Conservation (phyloP, 2,329 filamentous ascomycete species). For the Cyclaneusma minus region DNA sequence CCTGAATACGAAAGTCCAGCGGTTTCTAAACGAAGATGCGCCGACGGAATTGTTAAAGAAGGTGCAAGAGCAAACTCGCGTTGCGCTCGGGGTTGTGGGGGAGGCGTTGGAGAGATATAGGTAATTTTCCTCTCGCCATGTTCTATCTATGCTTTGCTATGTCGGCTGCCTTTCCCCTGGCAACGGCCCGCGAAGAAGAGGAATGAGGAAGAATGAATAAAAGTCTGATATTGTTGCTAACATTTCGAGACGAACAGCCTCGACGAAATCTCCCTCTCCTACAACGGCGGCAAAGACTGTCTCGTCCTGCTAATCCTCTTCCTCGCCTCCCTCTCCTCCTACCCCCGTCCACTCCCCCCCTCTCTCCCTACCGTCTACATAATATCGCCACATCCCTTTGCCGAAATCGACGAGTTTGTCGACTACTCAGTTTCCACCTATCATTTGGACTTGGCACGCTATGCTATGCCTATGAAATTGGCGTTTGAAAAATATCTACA, state of each 20-base stretch:
- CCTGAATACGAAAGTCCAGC: too few relatives aligned
- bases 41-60: slow-evolving; percentile 11
- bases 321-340: slow-evolving; percentile 42
- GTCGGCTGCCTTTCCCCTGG: background rate
- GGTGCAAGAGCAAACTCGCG: slow-evolving; percentile 58
- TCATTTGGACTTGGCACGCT: slow-evolving; percentile 60
- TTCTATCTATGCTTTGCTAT: slow-evolving; percentile 2
- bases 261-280: slow-evolving; percentile 72
- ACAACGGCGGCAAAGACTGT: slow-evolving; percentile 97
- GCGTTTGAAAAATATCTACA: slow-evolving; percentile 65
- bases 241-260: slow-evolving; percentile 33
- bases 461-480: slow-evolving; percentile 63
- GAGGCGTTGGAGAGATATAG: slow-evolving; percentile 62
- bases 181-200: slow-evolving; percentile 1
- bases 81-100: slow-evolving; percentile 57
- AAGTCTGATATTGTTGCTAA: slow-evolving; percentile 3
- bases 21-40: slow-evolving; percentile 14
- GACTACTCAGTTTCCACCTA: slow-evolving; percentile 48
- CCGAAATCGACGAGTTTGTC: slow-evolving; percentile 77
- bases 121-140: slow-evolving; percentile 28
- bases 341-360: slow-evolving; percentile 20
- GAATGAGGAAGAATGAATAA: slow-evolving; percentile 1
- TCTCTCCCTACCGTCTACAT: slow-evolving; percentile 74
- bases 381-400: slow-evolving; percentile 68
- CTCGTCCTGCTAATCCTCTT: slow-evolving; percentile 82